Conservation (phyloP, 2,329 filamentous ascomycete genomes). For the Paraphoma chrysanthemicola region DNA sequence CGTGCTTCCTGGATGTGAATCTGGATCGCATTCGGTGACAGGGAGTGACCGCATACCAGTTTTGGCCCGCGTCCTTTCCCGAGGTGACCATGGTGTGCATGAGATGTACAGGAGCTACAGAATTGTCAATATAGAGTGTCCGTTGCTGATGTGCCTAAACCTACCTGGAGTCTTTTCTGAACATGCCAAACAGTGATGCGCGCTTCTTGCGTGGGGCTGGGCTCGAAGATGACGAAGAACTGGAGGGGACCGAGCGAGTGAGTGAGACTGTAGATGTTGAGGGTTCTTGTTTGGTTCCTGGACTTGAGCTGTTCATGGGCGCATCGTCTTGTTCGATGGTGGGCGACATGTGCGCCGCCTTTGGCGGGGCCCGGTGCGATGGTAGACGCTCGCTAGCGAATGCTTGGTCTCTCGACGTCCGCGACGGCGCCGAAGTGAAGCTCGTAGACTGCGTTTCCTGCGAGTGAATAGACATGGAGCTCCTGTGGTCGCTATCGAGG, state of each 20-base stretch:
- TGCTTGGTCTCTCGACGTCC: slow-evolving; percentile 39
- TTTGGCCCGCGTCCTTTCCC: slow-evolving; percentile 31
- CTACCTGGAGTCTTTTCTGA: slow-evolving; percentile 40
- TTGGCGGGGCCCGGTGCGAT: slow-evolving; percentile 21
- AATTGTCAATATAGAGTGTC: slow-evolving; percentile 19
- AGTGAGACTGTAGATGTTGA: slow-evolving; percentile 34
- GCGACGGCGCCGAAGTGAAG: slow-evolving; percentile 42
- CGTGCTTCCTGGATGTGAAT: slow-evolving; percentile 46
- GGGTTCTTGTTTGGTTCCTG: slow-evolving; percentile 23
- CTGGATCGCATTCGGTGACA: slow-evolving; percentile 34
- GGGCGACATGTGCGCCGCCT: slow-evolving; percentile 21
- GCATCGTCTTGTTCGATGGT: slow-evolving; percentile 26
- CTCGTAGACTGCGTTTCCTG: slow-evolving; percentile 45
- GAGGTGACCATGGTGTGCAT: slow-evolving; percentile 31
- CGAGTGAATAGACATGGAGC: slow-evolving; percentile 44
- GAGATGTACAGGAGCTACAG: slow-evolving; percentile 33
- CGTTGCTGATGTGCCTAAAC: slow-evolving; percentile 2
- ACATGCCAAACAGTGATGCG: slow-evolving; percentile 40
- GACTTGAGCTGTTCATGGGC: slow-evolving; percentile 21
- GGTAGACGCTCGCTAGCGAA: slow-evolving; percentile 24
- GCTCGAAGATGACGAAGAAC: slow-evolving; percentile 24
- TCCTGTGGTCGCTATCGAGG: slow-evolving; percentile 38
- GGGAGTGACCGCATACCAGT: slow-evolving; percentile 40
- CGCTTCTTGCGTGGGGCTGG: slow-evolving; percentile 34
- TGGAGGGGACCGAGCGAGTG: slow-evolving; percentile 29